Percentiles rank a stretch among this genome's conserved stretches.
phyloP scores from a whole-genome alignment of 352 stramenopile species.

The Phytopythium delawarense region DNA sequence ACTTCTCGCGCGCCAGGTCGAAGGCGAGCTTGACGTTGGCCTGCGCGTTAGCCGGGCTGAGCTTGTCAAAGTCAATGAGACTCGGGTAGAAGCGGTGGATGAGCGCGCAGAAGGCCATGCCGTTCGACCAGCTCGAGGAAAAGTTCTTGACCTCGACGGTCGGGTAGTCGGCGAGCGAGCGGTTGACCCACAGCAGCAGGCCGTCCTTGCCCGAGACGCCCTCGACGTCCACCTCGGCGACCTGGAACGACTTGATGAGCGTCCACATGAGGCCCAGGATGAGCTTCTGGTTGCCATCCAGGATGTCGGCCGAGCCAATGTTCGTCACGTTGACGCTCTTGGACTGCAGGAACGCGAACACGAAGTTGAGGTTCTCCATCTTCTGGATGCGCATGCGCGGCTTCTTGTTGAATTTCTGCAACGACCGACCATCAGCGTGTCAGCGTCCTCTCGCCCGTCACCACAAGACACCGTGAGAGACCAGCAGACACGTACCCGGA shows the following conservation, averaged over 20 bases:
- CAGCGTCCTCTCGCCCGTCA: no score
- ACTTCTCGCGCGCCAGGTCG: conserved; percentile 76
- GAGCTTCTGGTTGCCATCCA: conserved; percentile 90
- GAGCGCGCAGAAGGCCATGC: conserved; percentile 88
- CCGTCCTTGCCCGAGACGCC: conserved; percentile 90
- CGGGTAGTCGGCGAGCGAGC: conserved; percentile 81
- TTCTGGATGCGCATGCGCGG: conserved; percentile 92
- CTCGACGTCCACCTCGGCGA: conserved; percentile 84
- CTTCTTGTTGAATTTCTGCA: conserved; percentile 90
- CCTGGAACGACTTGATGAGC: conserved; percentile 90
- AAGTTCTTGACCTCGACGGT: conserved; percentile 88
- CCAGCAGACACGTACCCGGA: conserved; percentile 41
- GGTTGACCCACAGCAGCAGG: conserved; percentile 88
- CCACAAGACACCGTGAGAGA: neutral
- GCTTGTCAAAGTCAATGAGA: conserved; percentile 77
- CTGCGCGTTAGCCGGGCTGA: conserved; percentile 56
- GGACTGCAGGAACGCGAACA: conserved; percentile 87
- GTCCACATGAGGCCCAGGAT: conserved; percentile 92
- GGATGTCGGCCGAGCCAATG: conserved; percentile 89
- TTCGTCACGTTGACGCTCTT: conserved; percentile 90
- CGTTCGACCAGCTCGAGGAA: conserved; percentile 80
- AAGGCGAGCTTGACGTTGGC: conserved; percentile 85
- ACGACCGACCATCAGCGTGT: neutral
- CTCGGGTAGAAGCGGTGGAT: conserved; percentile 89
- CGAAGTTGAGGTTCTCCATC: conserved; percentile 91